A percentile compares a stretch with the other conserved stretches of the same genome.
Conservation (phyloP, 192 early-diverging fungal genomes). For the Backusella australiensis region DNA sequence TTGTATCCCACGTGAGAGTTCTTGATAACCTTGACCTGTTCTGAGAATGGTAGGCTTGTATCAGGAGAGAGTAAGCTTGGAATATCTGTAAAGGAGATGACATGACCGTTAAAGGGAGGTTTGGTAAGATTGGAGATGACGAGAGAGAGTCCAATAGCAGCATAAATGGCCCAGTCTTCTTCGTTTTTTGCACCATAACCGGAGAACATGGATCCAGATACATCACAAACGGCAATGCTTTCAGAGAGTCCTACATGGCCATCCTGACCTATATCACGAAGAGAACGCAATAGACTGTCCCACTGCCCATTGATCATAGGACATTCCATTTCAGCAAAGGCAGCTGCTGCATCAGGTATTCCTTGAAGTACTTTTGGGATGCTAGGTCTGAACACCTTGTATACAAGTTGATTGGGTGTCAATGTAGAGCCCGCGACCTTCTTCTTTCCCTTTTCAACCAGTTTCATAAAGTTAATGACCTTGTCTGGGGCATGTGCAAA, state of each 20-base stretch:
- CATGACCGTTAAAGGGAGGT: constrained; percentile 38
- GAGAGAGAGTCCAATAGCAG: constrained; percentile 43
- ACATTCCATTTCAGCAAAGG: not conserved
- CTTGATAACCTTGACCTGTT: constrained; percentile 28
- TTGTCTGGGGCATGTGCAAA: constrained; percentile 32
- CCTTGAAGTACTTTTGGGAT: constrained; percentile 21
- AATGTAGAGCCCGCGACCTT: constrained; percentile 44
- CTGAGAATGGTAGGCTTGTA: constrained; percentile 13
- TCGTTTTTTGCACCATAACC: no score
- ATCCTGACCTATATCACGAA: not conserved
- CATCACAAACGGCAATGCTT: constrained; percentile 46
- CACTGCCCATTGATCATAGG: constrained; percentile 16
- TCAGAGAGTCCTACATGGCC: constrained; percentile 20
- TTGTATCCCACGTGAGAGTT: constrained; percentile 26
- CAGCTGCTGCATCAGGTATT: not conserved
- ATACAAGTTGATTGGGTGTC: constrained; percentile 43
- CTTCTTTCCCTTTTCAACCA: constrained; percentile 31
- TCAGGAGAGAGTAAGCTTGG: constrained; percentile 34
- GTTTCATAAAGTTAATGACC: constrained; percentile 29
- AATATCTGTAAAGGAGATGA: constrained; percentile 41
- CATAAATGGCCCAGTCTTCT: constrained; percentile 30
- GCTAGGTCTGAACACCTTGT: not conserved
- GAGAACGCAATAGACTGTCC: not conserved
- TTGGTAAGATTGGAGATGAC: constrained; percentile 36
- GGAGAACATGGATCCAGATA: constrained; percentile 43